Evolutionary conservation across 352 stramenopile species (phyloP).

Genomic region (Albugo candida): DNA sequence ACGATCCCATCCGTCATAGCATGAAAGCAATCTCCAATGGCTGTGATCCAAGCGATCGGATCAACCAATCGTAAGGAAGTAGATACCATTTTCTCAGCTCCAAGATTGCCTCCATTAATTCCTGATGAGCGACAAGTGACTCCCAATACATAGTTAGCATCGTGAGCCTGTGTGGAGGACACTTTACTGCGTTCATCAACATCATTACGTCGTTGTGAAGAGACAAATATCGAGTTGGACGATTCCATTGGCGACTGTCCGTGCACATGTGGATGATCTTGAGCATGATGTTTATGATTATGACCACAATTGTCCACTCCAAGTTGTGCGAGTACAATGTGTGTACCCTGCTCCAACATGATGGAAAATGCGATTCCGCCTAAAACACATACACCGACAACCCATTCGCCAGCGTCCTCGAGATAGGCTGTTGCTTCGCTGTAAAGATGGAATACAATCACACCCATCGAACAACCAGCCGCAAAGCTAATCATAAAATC

Average conservation of each 20-base stretch:
- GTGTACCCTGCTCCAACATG: constrained; percentile 12
- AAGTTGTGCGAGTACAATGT: constrained; percentile 12
- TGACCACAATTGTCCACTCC: constrained; percentile 5
- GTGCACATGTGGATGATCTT: neutral
- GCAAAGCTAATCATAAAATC: constrained; percentile 11
- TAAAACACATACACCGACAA: constrained; percentile 14
- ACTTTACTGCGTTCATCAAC: too few relatives aligned
- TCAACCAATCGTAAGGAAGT: constrained; percentile 2
- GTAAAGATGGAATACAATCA: constrained; percentile 21
- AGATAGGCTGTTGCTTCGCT: constrained; percentile 16
- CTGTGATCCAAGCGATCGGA: constrained; percentile 16
- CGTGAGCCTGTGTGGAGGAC: too few relatives aligned
- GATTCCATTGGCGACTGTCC: too few relatives aligned
- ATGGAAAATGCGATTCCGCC: constrained; percentile 15
- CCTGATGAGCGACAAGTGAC: too few relatives aligned
- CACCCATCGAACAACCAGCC: constrained; percentile 14
- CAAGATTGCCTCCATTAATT: too few relatives aligned
- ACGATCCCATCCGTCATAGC: constrained; percentile 16
- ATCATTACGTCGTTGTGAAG: too few relatives aligned
- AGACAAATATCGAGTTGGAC: too few relatives aligned
- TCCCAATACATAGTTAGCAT: too few relatives aligned
- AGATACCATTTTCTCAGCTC: too few relatives aligned
- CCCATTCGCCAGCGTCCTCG: constrained; percentile 12
- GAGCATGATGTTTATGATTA: constrained; percentile 2
- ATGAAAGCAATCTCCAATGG: constrained; percentile 14